Conservation (phyloP, 306 rosid genomes). For the Malus orientalis region DNA sequence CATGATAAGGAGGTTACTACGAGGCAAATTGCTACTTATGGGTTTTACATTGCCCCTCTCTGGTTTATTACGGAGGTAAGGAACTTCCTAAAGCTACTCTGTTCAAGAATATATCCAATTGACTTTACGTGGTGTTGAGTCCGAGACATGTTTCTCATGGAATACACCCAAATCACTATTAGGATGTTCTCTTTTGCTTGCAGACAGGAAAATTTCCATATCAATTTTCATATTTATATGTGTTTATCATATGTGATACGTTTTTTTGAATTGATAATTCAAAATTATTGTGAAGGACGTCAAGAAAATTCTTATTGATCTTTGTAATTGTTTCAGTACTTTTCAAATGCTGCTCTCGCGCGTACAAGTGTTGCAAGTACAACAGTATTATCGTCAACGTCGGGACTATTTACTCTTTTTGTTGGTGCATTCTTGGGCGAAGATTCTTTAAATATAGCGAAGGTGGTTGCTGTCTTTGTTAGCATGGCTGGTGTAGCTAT, state of each 20-base stretch:
- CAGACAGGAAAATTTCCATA: not conserved
- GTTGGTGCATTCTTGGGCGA: conserved; percentile 78
- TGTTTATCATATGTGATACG: not conserved
- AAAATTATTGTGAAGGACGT: not conserved
- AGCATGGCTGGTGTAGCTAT: conserved; percentile 93
- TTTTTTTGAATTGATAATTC: not conserved
- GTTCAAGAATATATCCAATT: conserved; percentile 1
- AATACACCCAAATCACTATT: not conserved
- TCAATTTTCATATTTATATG: not conserved
- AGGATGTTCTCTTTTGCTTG: not conserved
- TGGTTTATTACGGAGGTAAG: conserved; percentile 96
- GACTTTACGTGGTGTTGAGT: not conserved
- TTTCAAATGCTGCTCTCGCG: conserved; percentile 97
- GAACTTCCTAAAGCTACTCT: conserved; percentile 9
- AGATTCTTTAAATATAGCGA: conserved; percentile 72
- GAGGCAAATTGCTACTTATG: conserved; percentile 68
- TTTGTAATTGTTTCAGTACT: conserved; percentile 56
- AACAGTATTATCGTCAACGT: conserved; percentile 92
- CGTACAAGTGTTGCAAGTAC: conserved; percentile 98
- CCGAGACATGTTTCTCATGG: not conserved
- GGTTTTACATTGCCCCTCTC: conserved; percentile 90
- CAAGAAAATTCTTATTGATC: not conserved
- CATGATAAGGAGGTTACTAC: conserved; percentile 44
- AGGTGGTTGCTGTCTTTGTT: conserved; percentile 84
- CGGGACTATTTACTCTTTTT: conserved; percentile 96